Conservation (phyloP, 2,329 filamentous ascomycete species). For the Fragosphaeria purpurea region DNA sequence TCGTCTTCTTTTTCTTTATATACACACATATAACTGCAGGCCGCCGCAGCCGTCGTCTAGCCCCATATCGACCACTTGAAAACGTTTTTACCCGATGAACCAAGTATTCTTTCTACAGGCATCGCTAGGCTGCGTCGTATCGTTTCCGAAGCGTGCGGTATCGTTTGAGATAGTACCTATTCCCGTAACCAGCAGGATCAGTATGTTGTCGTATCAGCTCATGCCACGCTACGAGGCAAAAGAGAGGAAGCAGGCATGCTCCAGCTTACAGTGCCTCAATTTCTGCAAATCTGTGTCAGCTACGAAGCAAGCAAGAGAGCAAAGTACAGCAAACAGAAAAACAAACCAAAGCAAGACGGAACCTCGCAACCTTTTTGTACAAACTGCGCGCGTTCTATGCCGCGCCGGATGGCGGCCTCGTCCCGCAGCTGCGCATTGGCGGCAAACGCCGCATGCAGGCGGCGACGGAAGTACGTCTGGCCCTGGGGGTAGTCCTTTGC, state of each 20-base stretch:
- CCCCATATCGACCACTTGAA: too few relatives aligned
- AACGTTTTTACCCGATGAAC: too few relatives aligned
- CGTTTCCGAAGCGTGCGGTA: slow-evolving; percentile 77
- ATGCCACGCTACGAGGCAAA: too few relatives aligned
- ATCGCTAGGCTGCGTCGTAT: slow-evolving; percentile 45
- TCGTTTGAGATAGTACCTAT: slow-evolving; percentile 81
- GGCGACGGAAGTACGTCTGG: slow-evolving; percentile 66
- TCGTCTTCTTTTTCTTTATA: too few relatives aligned
- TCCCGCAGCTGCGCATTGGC: slow-evolving; percentile 60
- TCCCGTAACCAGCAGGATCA: neutral
- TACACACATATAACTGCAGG: too few relatives aligned
- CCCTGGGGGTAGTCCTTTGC: slow-evolving; percentile 82
- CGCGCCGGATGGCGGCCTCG: slow-evolving; percentile 64
- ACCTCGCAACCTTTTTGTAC: slow-evolving; percentile 68
- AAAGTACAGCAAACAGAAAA: slow-evolving; percentile 1
- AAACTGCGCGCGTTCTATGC: slow-evolving; percentile 70
- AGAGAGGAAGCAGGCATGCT: neutral
- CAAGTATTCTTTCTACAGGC: neutral
- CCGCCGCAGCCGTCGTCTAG: too few relatives aligned
- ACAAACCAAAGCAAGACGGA: neutral
- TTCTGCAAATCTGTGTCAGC: slow-evolving; percentile 41
- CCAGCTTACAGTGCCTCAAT: slow-evolving; percentile 77
- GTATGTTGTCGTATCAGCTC: neutral
- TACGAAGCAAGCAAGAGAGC: too few relatives aligned
- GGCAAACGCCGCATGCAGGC: slow-evolving; percentile 78